phyloP scores from a whole-genome alignment of 2,329 filamentous ascomycete genomes.

The Sporothrix humicola region DNA sequence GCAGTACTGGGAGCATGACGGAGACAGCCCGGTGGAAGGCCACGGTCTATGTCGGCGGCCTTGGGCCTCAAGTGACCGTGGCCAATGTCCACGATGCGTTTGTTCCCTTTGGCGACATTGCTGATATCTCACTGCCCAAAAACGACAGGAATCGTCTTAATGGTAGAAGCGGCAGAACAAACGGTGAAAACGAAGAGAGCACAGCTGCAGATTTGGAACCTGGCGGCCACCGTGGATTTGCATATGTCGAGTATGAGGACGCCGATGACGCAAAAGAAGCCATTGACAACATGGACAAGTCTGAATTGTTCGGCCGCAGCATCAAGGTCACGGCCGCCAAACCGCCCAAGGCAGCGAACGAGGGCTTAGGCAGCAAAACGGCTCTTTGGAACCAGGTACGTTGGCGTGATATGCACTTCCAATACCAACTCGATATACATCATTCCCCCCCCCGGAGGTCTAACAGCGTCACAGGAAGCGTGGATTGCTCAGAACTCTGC shows the following conservation, averaged over 20 bases:
- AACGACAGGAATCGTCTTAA: constrained; percentile 67
- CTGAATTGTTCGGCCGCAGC: constrained; percentile 88
- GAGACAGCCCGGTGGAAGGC: constrained; percentile 84
- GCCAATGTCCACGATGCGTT: constrained; percentile 86
- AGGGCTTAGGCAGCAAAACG: constrained; percentile 89
- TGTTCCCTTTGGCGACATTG: constrained; percentile 94
- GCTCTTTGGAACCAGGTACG: constrained; percentile 96
- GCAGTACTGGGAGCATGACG: constrained; percentile 64
- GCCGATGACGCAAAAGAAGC: constrained; percentile 87
- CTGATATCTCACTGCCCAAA: constrained; percentile 88
- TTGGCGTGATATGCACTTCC: neutral
- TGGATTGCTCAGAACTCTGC: constrained; percentile 90
- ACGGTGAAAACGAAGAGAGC: constrained; percentile 24
- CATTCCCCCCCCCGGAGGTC: neutral
- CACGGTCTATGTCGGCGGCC: constrained; percentile 89
- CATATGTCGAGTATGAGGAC: constrained; percentile 93
- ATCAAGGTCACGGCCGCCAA: constrained; percentile 94
- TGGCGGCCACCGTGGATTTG: constrained; percentile 78
- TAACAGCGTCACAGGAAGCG: constrained; percentile 69
- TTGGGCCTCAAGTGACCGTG: constrained; percentile 77
- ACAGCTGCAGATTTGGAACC: neutral
- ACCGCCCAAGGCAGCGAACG: constrained; percentile 83
- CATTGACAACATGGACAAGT: constrained; percentile 99
- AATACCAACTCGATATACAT: neutral
- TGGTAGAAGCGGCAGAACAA: constrained; percentile 59